Conservation (phyloP, 352 stramenopile genomes). For the Phytophthora sojae region DNA sequence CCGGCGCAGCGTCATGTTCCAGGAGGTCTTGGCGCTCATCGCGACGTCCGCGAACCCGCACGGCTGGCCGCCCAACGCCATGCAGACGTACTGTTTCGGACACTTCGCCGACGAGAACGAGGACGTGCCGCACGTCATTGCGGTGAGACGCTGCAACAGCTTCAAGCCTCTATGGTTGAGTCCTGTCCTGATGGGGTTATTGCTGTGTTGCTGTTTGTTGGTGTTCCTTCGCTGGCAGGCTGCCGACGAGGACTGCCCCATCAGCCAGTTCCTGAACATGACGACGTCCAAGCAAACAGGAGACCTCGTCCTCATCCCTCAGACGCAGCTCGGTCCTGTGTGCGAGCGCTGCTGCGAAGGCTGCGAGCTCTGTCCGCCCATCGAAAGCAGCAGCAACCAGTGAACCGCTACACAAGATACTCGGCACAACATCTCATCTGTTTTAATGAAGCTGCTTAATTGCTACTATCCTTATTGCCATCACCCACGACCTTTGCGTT, state of each 20-base stretch:
- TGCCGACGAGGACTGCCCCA: conserved; percentile 49
- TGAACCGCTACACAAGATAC: conserved; percentile 4
- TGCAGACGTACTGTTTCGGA: conserved; percentile 85
- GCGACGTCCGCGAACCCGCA: conserved; percentile 67
- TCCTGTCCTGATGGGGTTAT: too few relatives aligned
- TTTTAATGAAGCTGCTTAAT: conserved; percentile 22
- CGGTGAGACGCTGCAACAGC: too few relatives aligned
- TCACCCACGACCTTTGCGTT: conserved; percentile 61
- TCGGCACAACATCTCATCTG: not conserved
- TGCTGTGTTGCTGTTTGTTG: not conserved
- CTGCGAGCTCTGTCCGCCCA: conserved; percentile 52
- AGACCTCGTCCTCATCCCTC: conserved; percentile 76
- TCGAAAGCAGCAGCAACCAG: conserved; percentile 26
- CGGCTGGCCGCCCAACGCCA: conserved; percentile 60
- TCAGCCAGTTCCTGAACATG: conserved; percentile 75
- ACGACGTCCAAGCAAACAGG: conserved; percentile 71
- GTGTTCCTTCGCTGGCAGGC: conserved; percentile 27
- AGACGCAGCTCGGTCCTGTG: conserved; percentile 79
- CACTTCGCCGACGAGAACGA: conserved; percentile 60
- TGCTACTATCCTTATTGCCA: conserved; percentile 24
- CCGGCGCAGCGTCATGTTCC: conserved; percentile 74
- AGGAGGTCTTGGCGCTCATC: conserved; percentile 78
- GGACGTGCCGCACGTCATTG: conserved; percentile 52
- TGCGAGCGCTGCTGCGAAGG: conserved; percentile 76
- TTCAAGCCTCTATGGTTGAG: too few relatives aligned